Base-by-base conservation (phyloP, 257 asterid species). In the Solanum bukasovii region DNA sequence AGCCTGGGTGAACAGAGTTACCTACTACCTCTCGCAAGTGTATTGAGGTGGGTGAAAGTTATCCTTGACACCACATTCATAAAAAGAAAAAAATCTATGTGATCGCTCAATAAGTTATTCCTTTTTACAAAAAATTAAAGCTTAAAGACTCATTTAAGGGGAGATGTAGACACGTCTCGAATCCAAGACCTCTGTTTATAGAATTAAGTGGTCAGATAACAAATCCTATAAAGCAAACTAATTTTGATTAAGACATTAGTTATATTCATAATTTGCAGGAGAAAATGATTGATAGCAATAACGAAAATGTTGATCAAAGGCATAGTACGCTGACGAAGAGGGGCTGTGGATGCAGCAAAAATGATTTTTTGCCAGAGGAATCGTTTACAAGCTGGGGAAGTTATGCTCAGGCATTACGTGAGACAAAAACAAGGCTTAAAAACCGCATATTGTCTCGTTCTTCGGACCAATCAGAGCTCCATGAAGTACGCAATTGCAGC, bases 281-380 rank as follows among this genome's bases (percentile, higher is more conserved):
- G 38, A 8, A 79, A 79, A 79, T 79, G 84, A 31, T 16, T 25
- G 44, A 14, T 44, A 27, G 63, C 67, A 79, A 42, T 27, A 8
- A 4, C 10, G 84, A 44, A 42, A 79, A 44, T 79, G 65, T 25
- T 25, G 84, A 44, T 79, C 84, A 78, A 78, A 78, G 63, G 84
- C 63, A 25, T 78, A 78, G 35, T 78, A 13, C 13, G n/a, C 42
- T 72, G 85, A 89, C 21, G 75, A 89, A 87, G 42, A 91, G 89
- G 56, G 84, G 84, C 40, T 89, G 90, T 87, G 87, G 91, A 73
- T 91, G 85, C 75, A 89, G 87, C 87, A 91, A 91, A 79, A 23
- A 46, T 16, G 91, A 91, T 35, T 91, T 91, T 61, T 89, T 86
- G 75, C 93, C 93, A 16, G 91, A 91, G 78, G 91, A 91, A 86